These are phyloP conservation scores for Yamadazyma akitaensis DNA, from an alignment of 805 yeast species.

Conservation along the genomic window DNA sequence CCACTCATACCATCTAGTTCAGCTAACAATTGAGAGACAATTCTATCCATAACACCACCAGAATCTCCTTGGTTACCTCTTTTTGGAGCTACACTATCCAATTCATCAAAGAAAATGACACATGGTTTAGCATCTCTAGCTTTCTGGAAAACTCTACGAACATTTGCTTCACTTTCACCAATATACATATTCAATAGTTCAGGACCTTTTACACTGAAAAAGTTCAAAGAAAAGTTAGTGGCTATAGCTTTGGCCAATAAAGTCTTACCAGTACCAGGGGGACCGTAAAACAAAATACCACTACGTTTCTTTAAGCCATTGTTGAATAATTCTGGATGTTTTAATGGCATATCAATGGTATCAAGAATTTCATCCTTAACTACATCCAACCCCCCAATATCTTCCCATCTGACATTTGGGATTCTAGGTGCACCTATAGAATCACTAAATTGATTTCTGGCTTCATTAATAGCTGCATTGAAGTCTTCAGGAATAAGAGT, in stretches of 20 bases:
- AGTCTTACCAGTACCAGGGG: slow-evolving; percentile 98
- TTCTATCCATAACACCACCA: slow-evolving; percentile 98
- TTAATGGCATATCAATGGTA: slow-evolving; percentile 93
- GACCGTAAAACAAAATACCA: slow-evolving; percentile 94
- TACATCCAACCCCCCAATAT: slow-evolving; percentile 89
- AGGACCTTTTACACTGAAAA: slow-evolving; percentile 96
- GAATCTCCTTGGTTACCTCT: slow-evolving; percentile 99
- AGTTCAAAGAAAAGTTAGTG: slow-evolving; percentile 88
- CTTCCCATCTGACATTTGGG: slow-evolving; percentile 95
- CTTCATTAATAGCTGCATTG: slow-evolving; percentile 68
- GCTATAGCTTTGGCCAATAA: slow-evolving; percentile 96
- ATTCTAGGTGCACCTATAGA: slow-evolving; percentile 96
- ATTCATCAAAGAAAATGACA: slow-evolving; percentile 94
- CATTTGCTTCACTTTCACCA: slow-evolving; percentile 98
- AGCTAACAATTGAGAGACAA: slow-evolving; percentile 90
- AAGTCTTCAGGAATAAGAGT: slow-evolving; percentile 58
- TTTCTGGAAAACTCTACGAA: slow-evolving; percentile 85
- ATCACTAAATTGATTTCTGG: slow-evolving; percentile 84
- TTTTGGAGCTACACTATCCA: slow-evolving; percentile 97
- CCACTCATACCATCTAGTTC: slow-evolving; percentile 96
- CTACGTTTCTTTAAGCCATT: slow-evolving; percentile 90
- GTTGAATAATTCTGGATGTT: slow-evolving; percentile 84
- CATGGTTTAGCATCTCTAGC: slow-evolving; percentile 98
- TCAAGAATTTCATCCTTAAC: slow-evolving; percentile 92
- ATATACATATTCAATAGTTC: slow-evolving; percentile 95